Evolutionary conservation across 2,329 filamentous ascomycete genomes (phyloP), one percentile per base, ranked within the genome.

Genomic region (Botrytis aclada): DNA sequence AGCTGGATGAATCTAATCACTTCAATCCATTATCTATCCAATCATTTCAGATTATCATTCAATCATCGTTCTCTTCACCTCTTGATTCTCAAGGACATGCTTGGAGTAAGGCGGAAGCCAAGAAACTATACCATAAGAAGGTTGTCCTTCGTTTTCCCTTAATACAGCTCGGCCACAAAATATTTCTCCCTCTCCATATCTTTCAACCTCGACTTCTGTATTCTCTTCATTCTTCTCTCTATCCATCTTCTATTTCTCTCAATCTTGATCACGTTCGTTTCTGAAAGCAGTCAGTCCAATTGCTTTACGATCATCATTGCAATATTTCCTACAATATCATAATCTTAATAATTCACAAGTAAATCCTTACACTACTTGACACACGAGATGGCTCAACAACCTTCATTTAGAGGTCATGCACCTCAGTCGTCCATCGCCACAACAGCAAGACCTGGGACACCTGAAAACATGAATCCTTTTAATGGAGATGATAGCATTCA

Each of bases 401-500:
- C 43, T 18, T 45, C 45, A 18, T 75, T 75, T 72, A 75, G 77
- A 76, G 75, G 75, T 4, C 34, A 41, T 32, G 12, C 25, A n/a
- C 73, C 61, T 72, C 71, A 75, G 54, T 74, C 72, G 51, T 80
- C 79, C 29, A 80, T 79, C 64, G 79, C 79, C 64, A 80, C 80
- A 64, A 82, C 81, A 34, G 81, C 81, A 72, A 78, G 81, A 61
- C 78, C 82, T 60, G 80, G 80, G 51, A 83, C 82, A n/a, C 82
- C 82, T 69, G 81, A 82, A 67, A 80, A 76, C 75, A 78, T 75
- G 66, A 77, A 77, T 72, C 77, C 78, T 8, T 80, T 78, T 51
- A 69, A 69, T 61, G 79, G 69, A 60, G 79, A 80, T 16, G 77
- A 79, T n/a, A 80, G 79, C 45, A 75, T 77, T 16, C 77, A 77